A percentile compares a stretch with the other conserved stretches of the same genome.
Evolutionary conservation across 1,139 yeast species (phyloP).

Genomic region (Lodderomyces margitis): DNA sequence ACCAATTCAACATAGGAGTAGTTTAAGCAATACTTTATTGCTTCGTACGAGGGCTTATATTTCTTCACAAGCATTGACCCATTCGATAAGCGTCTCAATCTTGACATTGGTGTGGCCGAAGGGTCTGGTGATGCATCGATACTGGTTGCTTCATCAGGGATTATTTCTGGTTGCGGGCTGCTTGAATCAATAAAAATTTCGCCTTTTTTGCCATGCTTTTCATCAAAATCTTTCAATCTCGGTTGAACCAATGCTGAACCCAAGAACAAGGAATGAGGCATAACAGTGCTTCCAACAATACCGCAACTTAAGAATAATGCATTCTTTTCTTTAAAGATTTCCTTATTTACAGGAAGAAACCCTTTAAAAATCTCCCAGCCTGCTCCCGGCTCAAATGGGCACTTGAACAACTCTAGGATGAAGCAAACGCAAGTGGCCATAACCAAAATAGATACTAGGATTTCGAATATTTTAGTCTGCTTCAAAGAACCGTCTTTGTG

Average conservation of each 20-base stretch:
- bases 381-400: constrained; percentile 40
- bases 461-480: constrained; percentile 65
- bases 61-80: constrained; percentile 30
- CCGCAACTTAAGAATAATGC: constrained; percentile 70
- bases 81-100: constrained; percentile 33
- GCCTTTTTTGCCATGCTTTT: constrained; percentile 36
- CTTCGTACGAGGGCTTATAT: constrained; percentile 65
- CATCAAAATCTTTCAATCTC: constrained; percentile 63
- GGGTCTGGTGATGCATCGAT: neutral
- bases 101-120: constrained; percentile 6
- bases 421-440: constrained; percentile 66
- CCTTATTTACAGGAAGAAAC: constrained; percentile 51
- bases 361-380: constrained; percentile 48
- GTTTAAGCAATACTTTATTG: constrained; percentile 62
- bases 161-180: neutral
- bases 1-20: constrained; percentile 67
- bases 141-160: neutral
- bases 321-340: constrained; percentile 52
- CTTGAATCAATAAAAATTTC: neutral
- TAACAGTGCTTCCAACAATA: constrained; percentile 77
- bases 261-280: constrained; percentile 76
- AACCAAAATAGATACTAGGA: constrained; percentile 61
- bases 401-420: constrained; percentile 56
- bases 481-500: constrained; percentile 68
- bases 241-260: constrained; percentile 80